Conservation (phyloP, 2,329 filamentous ascomycete species). For the Sphaerulina vaccinii region DNA sequence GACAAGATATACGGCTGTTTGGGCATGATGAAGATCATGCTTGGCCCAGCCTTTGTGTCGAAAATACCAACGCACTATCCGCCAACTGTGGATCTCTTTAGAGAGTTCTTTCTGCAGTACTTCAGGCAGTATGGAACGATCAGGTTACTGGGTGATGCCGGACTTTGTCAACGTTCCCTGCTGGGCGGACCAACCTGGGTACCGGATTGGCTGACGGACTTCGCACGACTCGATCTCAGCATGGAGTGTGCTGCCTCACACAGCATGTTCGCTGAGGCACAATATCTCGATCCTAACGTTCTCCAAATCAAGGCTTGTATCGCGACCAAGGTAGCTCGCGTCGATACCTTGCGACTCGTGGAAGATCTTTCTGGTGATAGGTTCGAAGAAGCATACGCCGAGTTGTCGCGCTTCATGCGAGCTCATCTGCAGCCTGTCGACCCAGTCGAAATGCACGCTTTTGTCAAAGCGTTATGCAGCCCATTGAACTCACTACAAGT, state of each 20-base stretch:
- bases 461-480: constrained; percentile 4
- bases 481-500: constrained; percentile 3
- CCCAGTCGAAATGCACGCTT: constrained; percentile 1
- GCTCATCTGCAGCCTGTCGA: not conserved
- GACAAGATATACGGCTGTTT: constrained; percentile 19
- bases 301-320: constrained; percentile 7
- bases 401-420: constrained; percentile 8
- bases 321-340: not conserved
- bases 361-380: not conserved
- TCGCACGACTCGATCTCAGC: constrained; percentile 1
- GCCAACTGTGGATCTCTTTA: constrained; percentile 1
- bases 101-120: constrained; percentile 10
- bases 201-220: constrained; percentile 10
- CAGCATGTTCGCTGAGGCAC: constrained; percentile 1
- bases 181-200: constrained; percentile 12
- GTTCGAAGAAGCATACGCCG: constrained; percentile 1
- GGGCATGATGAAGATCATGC: constrained; percentile 8
- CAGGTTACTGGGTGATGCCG: constrained; percentile 6
- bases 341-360: not conserved
- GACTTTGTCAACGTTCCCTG: constrained; percentile 10
- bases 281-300: not conserved
- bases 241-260: constrained; percentile 12
- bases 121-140: not conserved
- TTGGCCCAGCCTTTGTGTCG: not conserved
- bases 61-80: constrained; percentile 9